Base-by-base conservation (phyloP, 2,329 filamentous ascomycete species). In the Calonectria honghensis region DNA sequence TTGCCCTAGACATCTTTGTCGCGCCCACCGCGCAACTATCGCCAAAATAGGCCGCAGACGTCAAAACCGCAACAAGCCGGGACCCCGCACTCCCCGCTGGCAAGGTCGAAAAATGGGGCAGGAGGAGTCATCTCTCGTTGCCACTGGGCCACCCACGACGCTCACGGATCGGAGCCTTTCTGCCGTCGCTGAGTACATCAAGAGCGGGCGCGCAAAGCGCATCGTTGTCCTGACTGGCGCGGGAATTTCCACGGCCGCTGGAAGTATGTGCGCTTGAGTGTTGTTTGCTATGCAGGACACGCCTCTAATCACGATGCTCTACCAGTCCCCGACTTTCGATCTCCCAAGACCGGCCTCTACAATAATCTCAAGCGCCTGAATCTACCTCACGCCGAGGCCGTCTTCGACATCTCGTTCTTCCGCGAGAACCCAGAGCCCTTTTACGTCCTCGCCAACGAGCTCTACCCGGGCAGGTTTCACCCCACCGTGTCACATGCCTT, bases 361-460 rank as follows among this genome's bases (percentile, higher is more conserved):
- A 93, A 95, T 80, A 98, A 98, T 82, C 92, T 99, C 24, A 94
- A 94, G 29, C 91, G 94, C 68, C 90, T 98, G 39, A 92, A 98
- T 74, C 90, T 99, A 0, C 96, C 96, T 0, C 93, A 96, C 81
- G 94, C 96, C 29, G 96, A 98, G 86, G 96, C 95, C 41, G 95
- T 98, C 57, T 98, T 99, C 85, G 96, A 98, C 82, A 96, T 99
- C 77, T 89, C 89, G 73, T 99, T 95, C 88, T 99, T 99, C 87
- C 91, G 93, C 75, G 82, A 93, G 54, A 94, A 98, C 77, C 97
- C 97, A 0, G 89, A 93, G 39, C 96, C 97, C 0, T 99, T 99
- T 87, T 99, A 98, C 85, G 92, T 95, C 1, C 90, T 99, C 45
- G 96, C 96, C 18, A 94, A 94, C 80, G 97, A 98, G 85, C 90